A percentile compares a stretch with the other conserved stretches of the same genome.
These are phyloP conservation scores for Globisporangium ultimum DNA, from an alignment of 352 stramenopile species.

Conservation along the genomic window DNA sequence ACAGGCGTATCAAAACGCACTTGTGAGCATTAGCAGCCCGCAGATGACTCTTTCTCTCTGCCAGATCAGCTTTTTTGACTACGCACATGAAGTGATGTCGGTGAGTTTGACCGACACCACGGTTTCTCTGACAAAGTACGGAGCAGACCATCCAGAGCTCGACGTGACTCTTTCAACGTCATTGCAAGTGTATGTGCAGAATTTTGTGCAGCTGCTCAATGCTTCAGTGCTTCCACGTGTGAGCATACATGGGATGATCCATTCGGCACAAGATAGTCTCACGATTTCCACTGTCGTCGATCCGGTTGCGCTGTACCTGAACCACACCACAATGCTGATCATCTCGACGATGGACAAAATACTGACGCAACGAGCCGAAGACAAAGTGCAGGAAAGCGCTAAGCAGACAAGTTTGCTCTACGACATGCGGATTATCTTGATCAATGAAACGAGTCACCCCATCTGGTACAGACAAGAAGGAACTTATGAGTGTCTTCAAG, in stretches of 20 bases:
- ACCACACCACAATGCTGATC: constrained; percentile 66
- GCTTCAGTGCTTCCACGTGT: constrained; percentile 60
- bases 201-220: constrained; percentile 68
- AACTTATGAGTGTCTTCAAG: constrained; percentile 45
- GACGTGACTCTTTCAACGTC: constrained; percentile 36
- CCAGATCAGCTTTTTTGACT: constrained; percentile 35
- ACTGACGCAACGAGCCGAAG: constrained; percentile 14
- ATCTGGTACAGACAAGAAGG: constrained; percentile 69
- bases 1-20: constrained; percentile 38
- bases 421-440: constrained; percentile 55
- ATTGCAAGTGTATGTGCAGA: constrained; percentile 63
- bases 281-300: constrained; percentile 50
- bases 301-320: constrained; percentile 54
- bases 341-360: constrained; percentile 54
- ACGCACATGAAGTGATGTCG: constrained; percentile 57
- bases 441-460: constrained; percentile 37
- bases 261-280: constrained; percentile 24
- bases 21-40: constrained; percentile 30
- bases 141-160: constrained; percentile 15
- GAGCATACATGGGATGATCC: constrained; percentile 39
- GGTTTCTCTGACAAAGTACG: constrained; percentile 27
- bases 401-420: constrained; percentile 28
- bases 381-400: neutral
- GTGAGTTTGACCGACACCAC: constrained; percentile 41
- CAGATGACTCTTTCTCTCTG: constrained; percentile 35